These are phyloP conservation scores for Hyphodiscus hymeniophilus DNA, from an alignment of 495 filamentous ascomycete species.

Conservation along the genomic window DNA sequence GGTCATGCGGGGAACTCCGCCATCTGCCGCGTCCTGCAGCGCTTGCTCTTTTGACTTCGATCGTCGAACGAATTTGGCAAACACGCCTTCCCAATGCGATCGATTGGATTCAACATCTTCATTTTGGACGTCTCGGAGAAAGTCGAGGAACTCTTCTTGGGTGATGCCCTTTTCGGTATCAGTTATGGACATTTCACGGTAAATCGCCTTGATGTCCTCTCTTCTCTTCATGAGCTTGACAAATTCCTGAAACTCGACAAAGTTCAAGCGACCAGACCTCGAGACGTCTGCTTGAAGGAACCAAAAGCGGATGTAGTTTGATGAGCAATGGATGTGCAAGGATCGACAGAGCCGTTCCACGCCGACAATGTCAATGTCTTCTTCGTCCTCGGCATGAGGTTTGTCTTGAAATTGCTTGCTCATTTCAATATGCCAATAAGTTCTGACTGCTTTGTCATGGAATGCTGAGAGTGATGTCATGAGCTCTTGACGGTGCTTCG, in stretches of 20 bases:
- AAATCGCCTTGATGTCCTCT: conserved; percentile 69
- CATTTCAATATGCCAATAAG: conserved; percentile 87
- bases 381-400: conserved; percentile 48
- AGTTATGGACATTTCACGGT: conserved; percentile 37
- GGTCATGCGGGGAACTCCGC: conserved; percentile 51
- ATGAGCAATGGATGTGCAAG: conserved; percentile 81
- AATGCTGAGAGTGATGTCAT: conserved; percentile 79
- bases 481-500: conserved; percentile 74
- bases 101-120: conserved; percentile 63
- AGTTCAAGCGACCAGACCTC: conserved; percentile 55
- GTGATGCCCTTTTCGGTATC: conserved; percentile 55
- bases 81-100: conserved; percentile 62
- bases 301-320: conserved; percentile 61
- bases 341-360: conserved; percentile 77
- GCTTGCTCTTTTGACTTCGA: conserved; percentile 45
- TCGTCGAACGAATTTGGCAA: conserved; percentile 62
- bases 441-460: conserved; percentile 68
- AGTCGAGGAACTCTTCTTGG: conserved; percentile 62
- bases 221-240: conserved; percentile 73
- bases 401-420: conserved; percentile 51
- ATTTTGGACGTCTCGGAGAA: conserved; percentile 64
- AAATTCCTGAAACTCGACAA: conserved; percentile 72
- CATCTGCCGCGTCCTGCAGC: conserved; percentile 27
- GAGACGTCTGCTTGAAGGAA: conserved; percentile 66
- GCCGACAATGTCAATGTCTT: conserved; percentile 63